Evolutionary conservation across 306 rosid species (phyloP).

Genomic region (Rubus parviflorus): DNA sequence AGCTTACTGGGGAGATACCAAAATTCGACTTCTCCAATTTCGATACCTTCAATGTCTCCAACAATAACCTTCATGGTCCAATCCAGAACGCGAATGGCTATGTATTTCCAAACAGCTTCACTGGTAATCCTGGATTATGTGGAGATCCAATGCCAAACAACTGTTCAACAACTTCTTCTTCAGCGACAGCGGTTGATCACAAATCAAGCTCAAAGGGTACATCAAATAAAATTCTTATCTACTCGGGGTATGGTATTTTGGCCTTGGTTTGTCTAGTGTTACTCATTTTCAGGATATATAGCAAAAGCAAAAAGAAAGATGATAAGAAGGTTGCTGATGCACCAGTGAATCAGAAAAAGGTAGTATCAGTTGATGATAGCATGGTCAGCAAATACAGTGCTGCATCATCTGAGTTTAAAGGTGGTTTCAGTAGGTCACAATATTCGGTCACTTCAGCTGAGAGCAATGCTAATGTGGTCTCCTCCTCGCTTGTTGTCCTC

Average conservation of each 20-base stretch:
- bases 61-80: slow-evolving; percentile 50
- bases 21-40: slow-evolving; percentile 56
- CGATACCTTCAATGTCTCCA: slow-evolving; percentile 51
- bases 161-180: slow-evolving; percentile 29
- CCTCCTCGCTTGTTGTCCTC: slow-evolving; percentile 65
- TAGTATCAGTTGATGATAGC: slow-evolving; percentile 28
- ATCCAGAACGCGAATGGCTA: slow-evolving; percentile 43
- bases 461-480: slow-evolving; percentile 37
- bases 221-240: slow-evolving; percentile 52
- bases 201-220: slow-evolving; percentile 39
- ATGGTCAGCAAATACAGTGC: slow-evolving; percentile 25
- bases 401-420: slow-evolving; percentile 46
- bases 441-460: slow-evolving; percentile 47
- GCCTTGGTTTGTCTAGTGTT: slow-evolving; percentile 39
- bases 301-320: slow-evolving; percentile 38
- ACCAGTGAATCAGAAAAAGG: slow-evolving; percentile 16
- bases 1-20: slow-evolving; percentile 51
- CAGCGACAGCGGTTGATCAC: not conserved
- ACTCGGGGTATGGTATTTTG: slow-evolving; percentile 57
- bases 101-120: slow-evolving; percentile 48
- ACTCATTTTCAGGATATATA: slow-evolving; percentile 37
- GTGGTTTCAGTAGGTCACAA: slow-evolving; percentile 46
- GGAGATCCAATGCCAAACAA: slow-evolving; percentile 50
- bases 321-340: slow-evolving; percentile 32
- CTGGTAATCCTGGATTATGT: slow-evolving; percentile 64